These are phyloP conservation scores for Heteromeles arbutifolia DNA, from an alignment of 306 rosid genomes.

Conservation along the genomic window DNA sequence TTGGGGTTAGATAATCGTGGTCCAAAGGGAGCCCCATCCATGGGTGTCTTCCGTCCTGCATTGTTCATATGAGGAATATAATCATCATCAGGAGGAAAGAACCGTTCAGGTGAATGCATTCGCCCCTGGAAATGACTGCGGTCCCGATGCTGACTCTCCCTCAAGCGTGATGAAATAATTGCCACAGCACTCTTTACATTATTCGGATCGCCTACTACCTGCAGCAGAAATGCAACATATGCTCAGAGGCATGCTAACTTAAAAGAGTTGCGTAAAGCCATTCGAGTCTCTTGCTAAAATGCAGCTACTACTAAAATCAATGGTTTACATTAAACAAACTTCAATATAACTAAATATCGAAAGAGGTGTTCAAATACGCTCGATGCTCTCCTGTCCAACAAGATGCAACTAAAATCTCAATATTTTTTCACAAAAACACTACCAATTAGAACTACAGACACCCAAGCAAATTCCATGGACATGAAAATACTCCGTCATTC, in stretches of 20 bases:
- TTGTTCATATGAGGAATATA: slow-evolving; percentile 51
- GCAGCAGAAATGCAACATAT: slow-evolving; percentile 20
- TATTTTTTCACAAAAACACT: background rate
- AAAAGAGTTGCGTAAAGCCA: background rate
- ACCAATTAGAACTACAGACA: background rate
- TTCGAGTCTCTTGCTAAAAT: background rate
- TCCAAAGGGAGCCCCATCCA: slow-evolving; percentile 60
- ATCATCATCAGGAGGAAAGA: slow-evolving; percentile 78
- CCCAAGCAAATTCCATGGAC: background rate
- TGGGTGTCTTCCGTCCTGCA: slow-evolving; percentile 54
- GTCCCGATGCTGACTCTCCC: slow-evolving; percentile 99
- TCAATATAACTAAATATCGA: background rate
- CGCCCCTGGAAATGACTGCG: slow-evolving; percentile 82
- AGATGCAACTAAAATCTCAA: background rate
- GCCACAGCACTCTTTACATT: slow-evolving; percentile 69
- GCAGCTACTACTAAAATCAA: background rate
- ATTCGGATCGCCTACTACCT: slow-evolving; percentile 81
- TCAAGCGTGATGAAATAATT: slow-evolving; percentile 70
- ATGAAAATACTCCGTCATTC: background rate
- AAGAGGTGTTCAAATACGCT: background rate
- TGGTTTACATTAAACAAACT: background rate
- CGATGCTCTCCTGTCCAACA: background rate
- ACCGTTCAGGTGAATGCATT: slow-evolving; percentile 70
- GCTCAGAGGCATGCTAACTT: background rate
- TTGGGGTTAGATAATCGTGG: slow-evolving; percentile 45